Percentiles rank a stretch among this genome's conserved stretches.
Evolutionary conservation across 805 yeast genomes (phyloP).

Genomic region (Metschnikowia aberdeeniae): DNA sequence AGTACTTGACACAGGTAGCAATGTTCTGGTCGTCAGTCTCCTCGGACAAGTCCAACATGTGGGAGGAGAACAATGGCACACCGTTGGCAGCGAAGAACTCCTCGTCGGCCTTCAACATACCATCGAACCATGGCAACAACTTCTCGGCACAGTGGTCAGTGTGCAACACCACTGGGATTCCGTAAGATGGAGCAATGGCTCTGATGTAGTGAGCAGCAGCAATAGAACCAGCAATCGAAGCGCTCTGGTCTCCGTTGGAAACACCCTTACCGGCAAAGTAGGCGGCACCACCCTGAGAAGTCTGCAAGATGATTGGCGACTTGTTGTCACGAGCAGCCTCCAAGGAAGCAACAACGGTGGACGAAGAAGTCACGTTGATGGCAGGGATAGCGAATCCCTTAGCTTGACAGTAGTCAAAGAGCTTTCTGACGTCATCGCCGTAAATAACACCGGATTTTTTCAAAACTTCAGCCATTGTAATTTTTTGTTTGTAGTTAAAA

Average conservation of each 20-base stretch:
- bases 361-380: slow-evolving; percentile 95
- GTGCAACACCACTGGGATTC: slow-evolving; percentile 94
- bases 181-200: slow-evolving; percentile 93
- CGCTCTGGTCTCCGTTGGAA: slow-evolving; percentile 85
- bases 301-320: slow-evolving; percentile 94
- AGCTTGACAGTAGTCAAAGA: slow-evolving; percentile 89
- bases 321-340: slow-evolving; percentile 47
- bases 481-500: slow-evolving; percentile 2
- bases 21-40: slow-evolving; percentile 96
- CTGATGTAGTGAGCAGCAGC: slow-evolving; percentile 99
- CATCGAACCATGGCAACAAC: slow-evolving; percentile 97
- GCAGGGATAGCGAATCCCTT: slow-evolving; percentile 97
- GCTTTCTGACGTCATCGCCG: slow-evolving; percentile 89
- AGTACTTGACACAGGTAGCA: slow-evolving; percentile 89
- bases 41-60: slow-evolving; percentile 97
- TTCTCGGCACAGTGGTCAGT: slow-evolving; percentile 99
- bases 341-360: slow-evolving; percentile 66
- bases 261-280: slow-evolving; percentile 99
- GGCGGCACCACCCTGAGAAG: slow-evolving; percentile 99
- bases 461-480: slow-evolving; percentile 20
- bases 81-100: slow-evolving; percentile 81
- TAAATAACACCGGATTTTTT: slow-evolving; percentile 97
- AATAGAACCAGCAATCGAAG: slow-evolving; percentile 89
- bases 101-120: slow-evolving; percentile 96
- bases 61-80: slow-evolving; percentile 96